Base-by-base conservation (phyloP, 176 grass and related monocot genomes). In the Pontederia crassipes region DNA sequence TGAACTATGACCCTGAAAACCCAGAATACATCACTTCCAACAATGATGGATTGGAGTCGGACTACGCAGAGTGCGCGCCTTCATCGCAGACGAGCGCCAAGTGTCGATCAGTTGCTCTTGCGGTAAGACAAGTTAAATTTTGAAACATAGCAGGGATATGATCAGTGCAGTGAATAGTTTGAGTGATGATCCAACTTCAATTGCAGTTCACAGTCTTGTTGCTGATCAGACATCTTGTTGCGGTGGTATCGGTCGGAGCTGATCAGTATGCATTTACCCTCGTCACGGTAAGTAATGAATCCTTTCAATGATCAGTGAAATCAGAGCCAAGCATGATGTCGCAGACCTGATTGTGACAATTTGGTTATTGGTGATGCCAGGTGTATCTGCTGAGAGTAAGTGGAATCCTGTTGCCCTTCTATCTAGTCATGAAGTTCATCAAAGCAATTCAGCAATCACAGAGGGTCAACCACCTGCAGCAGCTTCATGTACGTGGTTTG, bases 331-430 rank as follows among this genome's bases (percentile, higher is more conserved):
- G 45, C 16, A 74, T 2, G 26, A 29, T 48, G 16, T 48, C 49
- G 4, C 10, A 58, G 13, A 24, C 18, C 8, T 24, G 11, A 20
- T 20, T 10, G 27, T 11, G 12, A 26, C 11, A 8, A 45, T 14
- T 9, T 66, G n/a, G 11, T 16, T 9, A 11, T 24, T 49, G 27
- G n/a, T 48, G 1, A 56, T 28, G 67, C 16, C 57, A 89, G 86
- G 52, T 89, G 52, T 79, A 79, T 58, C 24, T 85, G 54, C 68
- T 90, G 49, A 76, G 86, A 52, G 86, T 82, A 1, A 82, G 78
- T 54, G 86, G 78, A 58, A 90, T 90, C 64, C 58, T 90, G 48
- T 52, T 90, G 72, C 86, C 86, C 1, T 90, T 82, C 66, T 90
- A 85, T 61, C 77, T 65, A 0, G 59, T 89, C 12, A 81, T 89